Evolutionary conservation across 2,329 filamentous ascomycete species (phyloP).

Genomic region (Raffaelea ambrosiae): DNA sequence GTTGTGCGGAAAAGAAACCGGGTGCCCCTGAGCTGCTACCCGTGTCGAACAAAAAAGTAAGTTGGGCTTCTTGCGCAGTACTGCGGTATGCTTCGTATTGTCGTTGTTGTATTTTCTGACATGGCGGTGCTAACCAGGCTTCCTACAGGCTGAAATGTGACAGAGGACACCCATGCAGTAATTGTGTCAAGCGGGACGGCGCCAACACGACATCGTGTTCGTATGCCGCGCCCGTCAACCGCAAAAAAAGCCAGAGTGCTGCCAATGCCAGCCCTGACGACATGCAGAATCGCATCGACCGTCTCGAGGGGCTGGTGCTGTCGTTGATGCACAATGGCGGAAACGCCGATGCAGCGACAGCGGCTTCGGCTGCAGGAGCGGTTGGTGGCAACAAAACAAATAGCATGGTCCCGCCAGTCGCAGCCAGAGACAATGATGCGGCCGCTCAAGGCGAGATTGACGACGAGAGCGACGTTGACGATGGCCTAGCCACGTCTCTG

Average conservation of each 20-base stretch:
- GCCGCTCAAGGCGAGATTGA: slow-evolving; percentile 35
- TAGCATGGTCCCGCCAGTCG: slow-evolving; percentile 28
- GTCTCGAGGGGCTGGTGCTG: slow-evolving; percentile 83
- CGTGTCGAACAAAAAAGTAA: slow-evolving; percentile 85
- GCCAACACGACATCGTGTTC: slow-evolving; percentile 73
- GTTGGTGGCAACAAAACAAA: slow-evolving; percentile 22
- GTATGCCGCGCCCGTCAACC: slow-evolving; percentile 63
- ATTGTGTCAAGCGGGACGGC: slow-evolving; percentile 86
- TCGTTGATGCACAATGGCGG: slow-evolving; percentile 86
- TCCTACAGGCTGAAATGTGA: slow-evolving; percentile 57
- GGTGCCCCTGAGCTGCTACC: slow-evolving; percentile 83
- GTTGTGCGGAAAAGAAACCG: slow-evolving; percentile 88
- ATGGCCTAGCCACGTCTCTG: slow-evolving; percentile 60
- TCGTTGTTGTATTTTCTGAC: not conserved
- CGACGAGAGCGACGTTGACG: slow-evolving; percentile 62
- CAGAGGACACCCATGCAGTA: slow-evolving; percentile 82
- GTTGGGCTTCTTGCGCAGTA: not conserved
- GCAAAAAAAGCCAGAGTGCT: slow-evolving; percentile 66
- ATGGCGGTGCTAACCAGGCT: slow-evolving; percentile 10
- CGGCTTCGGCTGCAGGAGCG: slow-evolving; percentile 16
- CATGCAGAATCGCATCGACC: slow-evolving; percentile 97
- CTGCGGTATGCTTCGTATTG: not conserved
- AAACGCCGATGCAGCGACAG: slow-evolving; percentile 30
- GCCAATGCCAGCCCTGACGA: slow-evolving; percentile 66
- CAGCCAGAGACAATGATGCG: not conserved